Base-by-base conservation (phyloP, 2,329 filamentous ascomycete genomes). In the Penicillium concentricum region DNA sequence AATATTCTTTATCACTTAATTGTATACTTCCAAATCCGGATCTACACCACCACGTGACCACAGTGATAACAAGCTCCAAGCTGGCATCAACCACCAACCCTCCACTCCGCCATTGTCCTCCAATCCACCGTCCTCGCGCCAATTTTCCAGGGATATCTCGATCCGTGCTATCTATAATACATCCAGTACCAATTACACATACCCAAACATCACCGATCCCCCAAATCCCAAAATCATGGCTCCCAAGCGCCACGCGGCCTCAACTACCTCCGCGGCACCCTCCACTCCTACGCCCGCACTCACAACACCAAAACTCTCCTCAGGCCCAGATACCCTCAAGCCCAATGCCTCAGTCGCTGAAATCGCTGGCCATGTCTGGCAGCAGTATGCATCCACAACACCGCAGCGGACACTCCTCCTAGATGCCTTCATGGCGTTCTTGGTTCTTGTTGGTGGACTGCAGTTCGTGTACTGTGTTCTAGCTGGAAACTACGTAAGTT, bases 401-500 rank as follows among this genome's bases (percentile, higher is more conserved):
- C 87, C 93, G 45, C 92, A 96, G 82, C 87, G 93, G 61, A 93
- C 89, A 46, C 94, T 96, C 83, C 84, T 99, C 60, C 84, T 97
- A 61, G 94, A 99, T 75, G 84, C 84, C 35, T 99, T 99, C 75
- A 87, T 99, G 84, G 85, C 77, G 4, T 99, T 97, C 74, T 79
- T 99, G 57, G 86, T 94, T 22, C 81, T 87, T 1, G 90, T 96
- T 5, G 94, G 92, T 49, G 91, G 80, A n/a, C 74, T 97, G 68
- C 94, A 99, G 77, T 97, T 99, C 75, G 74, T 90, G 58, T 99
- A 99, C 78, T 97, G 93, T 74, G 81, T 97, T 54, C 71, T 97
- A 66, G 91, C 87, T 53, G 94, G 94, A 64, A 97, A 97, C 78
- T 99, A 93, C 71, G 94, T 99, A 84, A 61, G 91, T 84, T 46